Base-by-base conservation (phyloP, 495 filamentous ascomycete genomes). In the Penicillium cinerascens region DNA sequence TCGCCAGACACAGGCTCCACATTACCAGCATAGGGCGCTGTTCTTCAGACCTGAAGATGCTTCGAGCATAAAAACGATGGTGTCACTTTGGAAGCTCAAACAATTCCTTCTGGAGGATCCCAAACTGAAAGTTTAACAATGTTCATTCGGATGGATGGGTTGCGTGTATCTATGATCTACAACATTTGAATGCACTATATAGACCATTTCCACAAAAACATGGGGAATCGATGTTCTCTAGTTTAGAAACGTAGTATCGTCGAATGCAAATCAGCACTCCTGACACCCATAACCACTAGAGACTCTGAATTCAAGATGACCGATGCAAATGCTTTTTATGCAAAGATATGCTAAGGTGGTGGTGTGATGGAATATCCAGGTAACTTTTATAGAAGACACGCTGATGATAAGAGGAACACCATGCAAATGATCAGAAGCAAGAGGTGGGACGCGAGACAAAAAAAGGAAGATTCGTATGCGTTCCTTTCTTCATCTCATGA, bases 41-140 rank as follows among this genome's bases (percentile, higher is more conserved):
- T 78, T 70, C 39, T 73, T 72, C 52, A 69, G 66, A 38, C 68
- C 74, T 2, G 56, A 64, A 18, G 65, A 66, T 6, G 40, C 47
- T 17, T 37, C 53, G 8, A 84, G 78, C 1, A 47, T 79, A 7
- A 59, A 77, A 7, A 53, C 83, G 38, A 76, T 89, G 65, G 42
- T 81, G 55, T 61, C 72, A 38, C 56, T 92, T 38, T 89, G 87
- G 87, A 85, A 82, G 58, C 59, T 91, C 15, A 80, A 88, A 55
- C 82, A 79, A 0, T 88, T 80, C 54, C 26, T 87, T 6, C 55
- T 53, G 22, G 48, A 55, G 37, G 64, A 65, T 9, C 38, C 25
- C 13, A 18, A 23, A 9, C 13, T 51, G 6, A 10, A 20, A 4
- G 4, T 20, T 16, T 39, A 2, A 20, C 6, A 7, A 17, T 39